Evolutionary conservation across 83 land plant genomes (phyloP), one percentile per base, ranked within the genome.

Genomic region (Picea mariana): DNA sequence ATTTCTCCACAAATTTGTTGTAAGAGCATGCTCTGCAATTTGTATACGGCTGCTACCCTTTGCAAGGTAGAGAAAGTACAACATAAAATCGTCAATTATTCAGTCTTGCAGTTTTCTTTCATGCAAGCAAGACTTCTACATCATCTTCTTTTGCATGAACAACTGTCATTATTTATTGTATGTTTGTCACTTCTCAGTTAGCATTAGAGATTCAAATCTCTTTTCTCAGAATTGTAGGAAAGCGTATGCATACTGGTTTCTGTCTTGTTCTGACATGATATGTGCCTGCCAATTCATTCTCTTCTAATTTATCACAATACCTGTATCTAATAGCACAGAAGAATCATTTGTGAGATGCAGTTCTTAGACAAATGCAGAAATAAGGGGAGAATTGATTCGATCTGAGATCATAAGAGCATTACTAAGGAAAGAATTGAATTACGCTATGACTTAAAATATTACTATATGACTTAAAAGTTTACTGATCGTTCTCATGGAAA

Each of bases 21-120:
- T 47, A 75, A 47, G 58, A 75, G 59, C 27, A 49, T 9, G 77
- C 52, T 72, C 44, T 23, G 20, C 52, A 75, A 75, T 55, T 55
- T 55, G 58, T 55, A 55, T 55, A 55, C 77, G 6, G 52, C 71
- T 67, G 38, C 71, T 73, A n/a, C 44, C 77, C 77, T 47, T 75
- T 47, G 26, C 55, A 75, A 75, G 58, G 11, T 75, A 47, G 59
- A 75, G 26, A n/a, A 44, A 75, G 59, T 49, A 75, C 55, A 42
- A 42, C 49, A 75, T 18, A n/a, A 47, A 75, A 75, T 20, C 17
- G 47, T 75, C 15, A 49, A 47, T 75, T 21, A 18, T 24, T 9
- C 52, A 73, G 59, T 49, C 77, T 75, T 75, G 77, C 77, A 44
- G 59, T 75, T 75, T 75, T 75, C 27, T 38, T 75, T 21, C 77